These are phyloP conservation scores for Calocybe indica DNA, from an alignment of 768 basidiomycete species.

Conservation along the genomic window DNA sequence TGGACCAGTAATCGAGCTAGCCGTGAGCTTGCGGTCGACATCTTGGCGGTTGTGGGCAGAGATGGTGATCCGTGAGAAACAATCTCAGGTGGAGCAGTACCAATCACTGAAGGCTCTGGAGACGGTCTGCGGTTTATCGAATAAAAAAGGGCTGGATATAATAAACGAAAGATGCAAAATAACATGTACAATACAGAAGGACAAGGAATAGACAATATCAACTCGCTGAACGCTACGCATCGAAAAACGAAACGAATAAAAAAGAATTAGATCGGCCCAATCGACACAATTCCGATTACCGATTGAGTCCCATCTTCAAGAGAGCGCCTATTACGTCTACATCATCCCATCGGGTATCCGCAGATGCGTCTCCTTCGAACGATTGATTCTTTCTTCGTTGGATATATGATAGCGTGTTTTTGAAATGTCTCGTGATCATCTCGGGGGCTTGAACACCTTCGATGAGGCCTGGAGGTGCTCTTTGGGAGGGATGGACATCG, in stretches of 20 bases:
- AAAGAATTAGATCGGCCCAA: not conserved
- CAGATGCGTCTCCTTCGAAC: constrained; percentile 30
- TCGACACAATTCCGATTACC: constrained; percentile 24
- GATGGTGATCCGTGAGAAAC: not conserved
- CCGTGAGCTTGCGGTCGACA: too few relatives aligned
- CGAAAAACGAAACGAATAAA: not conserved
- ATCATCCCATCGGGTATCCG: constrained; percentile 68
- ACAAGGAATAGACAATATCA: constrained; percentile 7
- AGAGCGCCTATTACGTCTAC: constrained; percentile 86
- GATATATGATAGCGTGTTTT: constrained; percentile 83
- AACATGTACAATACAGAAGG: too few relatives aligned
- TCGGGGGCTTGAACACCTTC: constrained; percentile 92
- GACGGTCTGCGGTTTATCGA: too few relatives aligned
- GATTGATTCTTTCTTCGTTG: constrained; percentile 61
- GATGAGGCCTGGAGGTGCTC: constrained; percentile 82
- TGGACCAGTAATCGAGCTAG: too few relatives aligned
- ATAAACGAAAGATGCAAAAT: too few relatives aligned
- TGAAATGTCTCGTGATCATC: constrained; percentile 91
- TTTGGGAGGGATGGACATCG: constrained; percentile 83
- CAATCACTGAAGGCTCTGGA: too few relatives aligned
- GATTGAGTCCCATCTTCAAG: constrained; percentile 81
- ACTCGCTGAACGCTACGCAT: not conserved
- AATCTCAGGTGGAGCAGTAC: too few relatives aligned
- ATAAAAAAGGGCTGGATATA: too few relatives aligned
- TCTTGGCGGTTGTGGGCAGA: not conserved